phyloP scores from a whole-genome alignment of 2,329 filamentous ascomycete species.

The Colletotrichum gigasporum region DNA sequence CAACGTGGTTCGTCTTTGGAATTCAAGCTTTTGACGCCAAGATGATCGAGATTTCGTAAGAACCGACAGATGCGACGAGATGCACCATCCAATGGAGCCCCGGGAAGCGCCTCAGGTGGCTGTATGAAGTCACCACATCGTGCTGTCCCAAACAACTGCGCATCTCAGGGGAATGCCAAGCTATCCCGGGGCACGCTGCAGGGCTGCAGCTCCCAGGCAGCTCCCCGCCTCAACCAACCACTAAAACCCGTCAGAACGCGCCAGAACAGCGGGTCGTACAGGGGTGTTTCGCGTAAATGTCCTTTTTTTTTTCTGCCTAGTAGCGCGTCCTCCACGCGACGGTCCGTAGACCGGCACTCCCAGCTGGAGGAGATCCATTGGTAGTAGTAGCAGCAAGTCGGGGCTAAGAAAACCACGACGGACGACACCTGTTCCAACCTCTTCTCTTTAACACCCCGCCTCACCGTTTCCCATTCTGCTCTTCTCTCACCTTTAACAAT shows the following conservation, averaged over 20 bases:
- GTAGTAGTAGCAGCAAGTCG: no score
- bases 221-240: conserved; percentile 7
- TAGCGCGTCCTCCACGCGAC: conserved; percentile 28
- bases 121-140: conserved; percentile 16
- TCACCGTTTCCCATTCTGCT: not conserved
- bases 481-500: not conserved
- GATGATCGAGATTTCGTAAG: not conserved
- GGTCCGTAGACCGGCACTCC: conserved; percentile 19
- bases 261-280: conserved; percentile 6
- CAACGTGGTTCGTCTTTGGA: not conserved
- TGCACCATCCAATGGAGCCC: conserved; percentile 10
- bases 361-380: no score
- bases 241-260: conserved; percentile 20
- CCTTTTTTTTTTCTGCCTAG: not conserved
- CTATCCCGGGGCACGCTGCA: conserved; percentile 9
- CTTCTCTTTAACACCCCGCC: not conserved
- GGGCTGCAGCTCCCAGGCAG: conserved; percentile 23
- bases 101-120: not conserved
- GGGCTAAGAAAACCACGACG: conserved; percentile 21
- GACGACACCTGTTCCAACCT: conserved; percentile 4
- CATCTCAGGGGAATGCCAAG: conserved; percentile 16
- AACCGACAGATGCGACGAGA: no score
- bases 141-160: not conserved
- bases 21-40: not conserved
- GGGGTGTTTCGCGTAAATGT: conserved; percentile 18